Percentiles rank a stretch among this genome's conserved stretches.
These are phyloP conservation scores for Heterobasidion annosum DNA, from an alignment of 1,284 basidiomycete genomes.

Conservation along the genomic window DNA sequence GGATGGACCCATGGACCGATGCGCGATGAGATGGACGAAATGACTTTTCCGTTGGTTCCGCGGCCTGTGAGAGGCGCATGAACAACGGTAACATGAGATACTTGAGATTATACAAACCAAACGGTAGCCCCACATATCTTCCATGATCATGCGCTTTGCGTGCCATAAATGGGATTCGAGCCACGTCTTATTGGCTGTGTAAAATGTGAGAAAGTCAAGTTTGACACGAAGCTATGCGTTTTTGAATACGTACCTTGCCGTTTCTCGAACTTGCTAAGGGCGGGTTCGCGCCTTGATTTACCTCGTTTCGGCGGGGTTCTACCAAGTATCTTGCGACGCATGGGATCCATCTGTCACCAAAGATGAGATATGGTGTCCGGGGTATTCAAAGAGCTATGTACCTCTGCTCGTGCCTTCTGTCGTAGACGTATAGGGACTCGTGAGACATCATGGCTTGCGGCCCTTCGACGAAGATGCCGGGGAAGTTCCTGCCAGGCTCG, in stretches of 20 bases:
- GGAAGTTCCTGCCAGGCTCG: constrained; percentile 89
- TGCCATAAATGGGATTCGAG: constrained; percentile 93
- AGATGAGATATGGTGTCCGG: background rate
- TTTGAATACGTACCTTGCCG: constrained; percentile 49
- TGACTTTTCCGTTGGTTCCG: constrained; percentile 82
- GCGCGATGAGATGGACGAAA: constrained; percentile 86
- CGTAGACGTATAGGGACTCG: constrained; percentile 79
- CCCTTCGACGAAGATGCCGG: constrained; percentile 79
- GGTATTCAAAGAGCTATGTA: constrained; percentile 19
- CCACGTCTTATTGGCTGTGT: constrained; percentile 74
- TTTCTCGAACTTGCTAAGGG: constrained; percentile 47
- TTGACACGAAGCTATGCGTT: background rate
- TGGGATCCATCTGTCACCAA: constrained; percentile 62
- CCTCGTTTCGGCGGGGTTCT: constrained; percentile 48
- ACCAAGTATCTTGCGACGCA: constrained; percentile 46
- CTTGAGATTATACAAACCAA: constrained; percentile 36
- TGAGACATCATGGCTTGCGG: constrained; percentile 87
- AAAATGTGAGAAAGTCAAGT: constrained; percentile 5
- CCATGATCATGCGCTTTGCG: constrained; percentile 90
- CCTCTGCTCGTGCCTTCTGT: constrained; percentile 75
- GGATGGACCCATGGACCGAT: constrained; percentile 70
- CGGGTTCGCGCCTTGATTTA: constrained; percentile 38
- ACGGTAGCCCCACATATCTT: constrained; percentile 82
- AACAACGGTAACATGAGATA: background rate
- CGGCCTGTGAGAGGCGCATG: constrained; percentile 38